Percentiles rank a stretch among this genome's conserved stretches.
phyloP scores from a whole-genome alignment of 345 rosid species.

The Cardamine resedifolia region DNA sequence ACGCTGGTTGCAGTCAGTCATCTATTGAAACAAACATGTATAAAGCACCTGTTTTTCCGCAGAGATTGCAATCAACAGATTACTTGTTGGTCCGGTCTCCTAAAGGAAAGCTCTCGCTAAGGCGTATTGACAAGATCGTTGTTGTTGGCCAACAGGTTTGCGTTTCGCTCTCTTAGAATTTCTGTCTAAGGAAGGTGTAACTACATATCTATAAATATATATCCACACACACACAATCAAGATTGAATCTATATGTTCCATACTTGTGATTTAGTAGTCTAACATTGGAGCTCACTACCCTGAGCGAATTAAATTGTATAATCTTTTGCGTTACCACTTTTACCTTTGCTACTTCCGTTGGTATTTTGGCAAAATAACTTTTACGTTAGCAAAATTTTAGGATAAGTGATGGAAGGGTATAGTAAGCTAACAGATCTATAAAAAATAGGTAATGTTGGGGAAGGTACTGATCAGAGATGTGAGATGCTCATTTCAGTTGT shows the following conservation, averaged over 20 bases:
- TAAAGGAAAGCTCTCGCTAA: slow-evolving; percentile 89
- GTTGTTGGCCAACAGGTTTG: slow-evolving; percentile 97
- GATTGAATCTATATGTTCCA: not conserved
- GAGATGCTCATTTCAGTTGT: slow-evolving; percentile 13
- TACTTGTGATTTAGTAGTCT: slow-evolving; percentile 15
- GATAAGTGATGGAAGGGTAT: slow-evolving; percentile 23
- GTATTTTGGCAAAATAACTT: not conserved
- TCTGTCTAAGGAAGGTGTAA: slow-evolving; percentile 1
- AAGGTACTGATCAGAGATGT: slow-evolving; percentile 14
- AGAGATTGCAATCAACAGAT: slow-evolving; percentile 82
- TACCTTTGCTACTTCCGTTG: slow-evolving; percentile 25
- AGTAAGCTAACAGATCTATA: slow-evolving; percentile 10
- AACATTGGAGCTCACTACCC: not conserved
- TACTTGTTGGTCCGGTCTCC: slow-evolving; percentile 89
- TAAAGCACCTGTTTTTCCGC: slow-evolving; percentile 84
- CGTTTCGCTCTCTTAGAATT: slow-evolving; percentile 5
- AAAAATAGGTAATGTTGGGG: slow-evolving; percentile 17
- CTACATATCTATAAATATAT: not conserved
- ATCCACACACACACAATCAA: not conserved
- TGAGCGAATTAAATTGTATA: not conserved
- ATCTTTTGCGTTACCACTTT: not conserved
- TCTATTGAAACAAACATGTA: slow-evolving; percentile 94
- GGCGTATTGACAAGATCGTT: slow-evolving; percentile 88
- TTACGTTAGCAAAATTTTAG: slow-evolving; percentile 17
- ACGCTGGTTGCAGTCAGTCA: slow-evolving; percentile 75